phyloP scores from a whole-genome alignment of 345 rosid genomes.

The Hevea brasiliensis region DNA sequence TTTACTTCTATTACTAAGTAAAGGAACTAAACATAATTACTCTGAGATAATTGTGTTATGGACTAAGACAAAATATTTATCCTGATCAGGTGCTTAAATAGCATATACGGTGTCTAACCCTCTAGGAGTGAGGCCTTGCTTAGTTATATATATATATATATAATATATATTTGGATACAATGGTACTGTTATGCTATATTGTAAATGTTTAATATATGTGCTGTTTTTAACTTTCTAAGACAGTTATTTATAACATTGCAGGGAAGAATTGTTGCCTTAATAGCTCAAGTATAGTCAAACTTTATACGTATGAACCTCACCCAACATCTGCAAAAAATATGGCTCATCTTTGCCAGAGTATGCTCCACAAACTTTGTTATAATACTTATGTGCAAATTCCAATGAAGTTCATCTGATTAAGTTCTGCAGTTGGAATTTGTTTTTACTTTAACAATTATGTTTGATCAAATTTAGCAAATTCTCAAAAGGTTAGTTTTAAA shows the following conservation, averaged over 20 bases:
- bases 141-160: background rate
- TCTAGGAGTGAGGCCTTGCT: too few relatives aligned
- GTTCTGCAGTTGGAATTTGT: constrained; percentile 8
- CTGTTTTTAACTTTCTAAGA: constrained; percentile 1
- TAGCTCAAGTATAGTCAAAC: constrained; percentile 55
- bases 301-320: constrained; percentile 81
- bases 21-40: background rate
- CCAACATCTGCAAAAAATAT: constrained; percentile 85
- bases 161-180: background rate
- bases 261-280: constrained; percentile 89
- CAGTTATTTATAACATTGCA: constrained; percentile 31
- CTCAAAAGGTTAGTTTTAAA: too few relatives aligned
- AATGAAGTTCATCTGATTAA: background rate
- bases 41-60: background rate
- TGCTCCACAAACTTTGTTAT: constrained; percentile 21
- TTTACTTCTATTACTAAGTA: background rate
- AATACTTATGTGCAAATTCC: background rate
- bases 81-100: too few relatives aligned
- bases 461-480: background rate
- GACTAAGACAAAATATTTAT: too few relatives aligned
- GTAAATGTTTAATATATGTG: too few relatives aligned
- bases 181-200: background rate
- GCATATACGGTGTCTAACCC: too few relatives aligned
- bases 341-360: constrained; percentile 92
- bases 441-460: background rate